Conservation (phyloP, 495 filamentous ascomycete species). For the Penicillium parvum region DNA sequence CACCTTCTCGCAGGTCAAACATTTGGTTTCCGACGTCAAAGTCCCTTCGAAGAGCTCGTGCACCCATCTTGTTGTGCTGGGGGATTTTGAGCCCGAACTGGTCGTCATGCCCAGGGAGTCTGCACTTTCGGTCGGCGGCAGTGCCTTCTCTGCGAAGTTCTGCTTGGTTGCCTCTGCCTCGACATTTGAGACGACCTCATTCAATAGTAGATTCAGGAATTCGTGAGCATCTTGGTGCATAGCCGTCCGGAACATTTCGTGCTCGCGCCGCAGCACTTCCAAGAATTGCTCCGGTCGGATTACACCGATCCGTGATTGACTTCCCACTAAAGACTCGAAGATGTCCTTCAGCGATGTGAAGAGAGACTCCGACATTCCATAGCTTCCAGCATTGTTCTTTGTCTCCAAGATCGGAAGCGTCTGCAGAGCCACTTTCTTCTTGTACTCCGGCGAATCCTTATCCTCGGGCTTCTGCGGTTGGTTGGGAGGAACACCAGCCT, state of each 20-base stretch:
- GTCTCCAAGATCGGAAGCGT: conserved; percentile 80
- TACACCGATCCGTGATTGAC: conserved; percentile 78
- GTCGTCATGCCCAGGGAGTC: conserved; percentile 40
- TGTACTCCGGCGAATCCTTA: conserved; percentile 85
- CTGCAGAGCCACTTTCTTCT: conserved; percentile 90
- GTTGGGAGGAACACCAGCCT: conserved; percentile 46
- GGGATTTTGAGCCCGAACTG: conserved; percentile 43
- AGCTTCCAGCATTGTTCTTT: conserved; percentile 70
- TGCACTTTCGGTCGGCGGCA: conserved; percentile 34
- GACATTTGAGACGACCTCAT: conserved; percentile 91
- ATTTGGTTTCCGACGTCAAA: conserved; percentile 92
- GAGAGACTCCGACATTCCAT: conserved; percentile 90
- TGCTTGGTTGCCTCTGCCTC: conserved; percentile 70
- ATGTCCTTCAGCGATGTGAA: conserved; percentile 95
- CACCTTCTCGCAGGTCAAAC: conserved; percentile 91
- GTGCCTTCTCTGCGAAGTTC: conserved; percentile 31
- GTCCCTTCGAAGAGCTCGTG: conserved; percentile 96
- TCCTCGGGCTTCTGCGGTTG: conserved; percentile 70
- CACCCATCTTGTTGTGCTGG: conserved; percentile 76
- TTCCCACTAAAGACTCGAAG: conserved; percentile 84
- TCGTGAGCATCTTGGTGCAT: conserved; percentile 99
- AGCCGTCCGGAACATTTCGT: conserved; percentile 94
- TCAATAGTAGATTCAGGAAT: conserved; percentile 91
- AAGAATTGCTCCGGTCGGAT: conserved; percentile 91
- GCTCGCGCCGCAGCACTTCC: conserved; percentile 86